phyloP scores from a whole-genome alignment of 352 stramenopile genomes.

The Phytophthora syringae region DNA sequence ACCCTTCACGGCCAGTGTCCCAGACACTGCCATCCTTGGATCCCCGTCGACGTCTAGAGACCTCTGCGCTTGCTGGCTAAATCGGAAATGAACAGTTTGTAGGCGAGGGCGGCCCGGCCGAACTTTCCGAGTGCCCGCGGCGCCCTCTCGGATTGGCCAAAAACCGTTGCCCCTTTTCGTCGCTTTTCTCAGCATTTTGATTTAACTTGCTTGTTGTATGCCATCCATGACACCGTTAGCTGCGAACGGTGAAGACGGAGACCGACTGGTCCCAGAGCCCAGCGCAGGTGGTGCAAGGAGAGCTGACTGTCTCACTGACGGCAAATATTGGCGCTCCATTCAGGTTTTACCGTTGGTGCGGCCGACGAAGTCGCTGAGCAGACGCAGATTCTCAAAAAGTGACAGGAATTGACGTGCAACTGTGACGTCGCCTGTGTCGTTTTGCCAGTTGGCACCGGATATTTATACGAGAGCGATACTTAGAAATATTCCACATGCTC shows the following conservation, averaged over 20 bases:
- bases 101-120: not conserved
- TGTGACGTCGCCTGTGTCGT: slow-evolving; percentile 47
- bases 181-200: slow-evolving; percentile 11
- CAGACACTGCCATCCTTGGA: slow-evolving; percentile 49
- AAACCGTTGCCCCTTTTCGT: not conserved
- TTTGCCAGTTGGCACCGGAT: slow-evolving; percentile 22
- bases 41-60: slow-evolving; percentile 31
- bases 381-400: slow-evolving; percentile 27
- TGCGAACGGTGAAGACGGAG: too few species aligned
- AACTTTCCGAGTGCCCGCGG: slow-evolving; percentile 25
- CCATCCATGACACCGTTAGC: too few species aligned
- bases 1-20: slow-evolving; percentile 53
- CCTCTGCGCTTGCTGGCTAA: slow-evolving; percentile 38
- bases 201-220: slow-evolving; percentile 21
- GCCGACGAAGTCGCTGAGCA: slow-evolving; percentile 2
- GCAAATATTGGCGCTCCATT: not conserved
- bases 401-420: slow-evolving; percentile 47
- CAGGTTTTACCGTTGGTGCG: too few species aligned
- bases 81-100: slow-evolving; percentile 43
- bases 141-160: slow-evolving; percentile 15
- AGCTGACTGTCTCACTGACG: not conserved
- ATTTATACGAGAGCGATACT: not conserved
- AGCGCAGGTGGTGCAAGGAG: too few species aligned
- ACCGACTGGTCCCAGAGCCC: too few species aligned
- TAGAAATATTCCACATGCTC: not conserved